Base-by-base conservation (phyloP, 78 protist genomes). In the Dictyostelium intermedium region DNA sequence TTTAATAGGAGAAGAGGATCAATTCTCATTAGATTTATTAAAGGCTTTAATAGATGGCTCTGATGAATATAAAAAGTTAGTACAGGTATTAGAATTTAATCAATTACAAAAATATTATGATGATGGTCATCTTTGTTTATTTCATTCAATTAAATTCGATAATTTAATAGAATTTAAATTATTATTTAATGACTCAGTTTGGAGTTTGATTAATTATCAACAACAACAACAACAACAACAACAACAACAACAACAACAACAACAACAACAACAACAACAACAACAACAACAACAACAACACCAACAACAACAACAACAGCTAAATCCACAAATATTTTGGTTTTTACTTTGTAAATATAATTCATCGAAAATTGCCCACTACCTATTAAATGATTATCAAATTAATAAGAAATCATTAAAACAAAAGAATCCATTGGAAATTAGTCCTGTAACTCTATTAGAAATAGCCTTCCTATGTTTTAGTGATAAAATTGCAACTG, bases 301-400 rank as follows among this genome's bases (percentile, higher is more conserved):
- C 5, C 14, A 11, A 8, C 74, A 66, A 30, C 74, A 66, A 10
- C 35, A 11, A 8, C 74, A 72, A 72, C 79, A 72, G 14, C n/a
- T 66, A 27, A 66, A 66, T 66, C 34, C 74, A n/a, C 74, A 66
- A 66, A 66, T 66, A 25, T 66, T 66, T 66, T 66, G 74, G 74
- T 66, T 66, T 11, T 25, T 66, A 27, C 34, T 66, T 3, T 66
- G 74, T 66, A 66, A 66, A 66, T 66, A 66, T 66, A 66, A 66
- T 66, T 66, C 74, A 27, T 27, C 39, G 10, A 30, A 66, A 66
- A 66, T 66, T 27, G 35, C 35, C 5, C 18, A 10, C 5, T 66
- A 27, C 37, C 32, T 66, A 23, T 66, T 66, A 27, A 66, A 27
- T 66, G 74, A 66, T 27, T 66, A 27, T 66, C 32, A 25, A 11